phyloP scores from a whole-genome alignment of 176 grass and related monocot genomes.

The Pharus latifolius region DNA sequence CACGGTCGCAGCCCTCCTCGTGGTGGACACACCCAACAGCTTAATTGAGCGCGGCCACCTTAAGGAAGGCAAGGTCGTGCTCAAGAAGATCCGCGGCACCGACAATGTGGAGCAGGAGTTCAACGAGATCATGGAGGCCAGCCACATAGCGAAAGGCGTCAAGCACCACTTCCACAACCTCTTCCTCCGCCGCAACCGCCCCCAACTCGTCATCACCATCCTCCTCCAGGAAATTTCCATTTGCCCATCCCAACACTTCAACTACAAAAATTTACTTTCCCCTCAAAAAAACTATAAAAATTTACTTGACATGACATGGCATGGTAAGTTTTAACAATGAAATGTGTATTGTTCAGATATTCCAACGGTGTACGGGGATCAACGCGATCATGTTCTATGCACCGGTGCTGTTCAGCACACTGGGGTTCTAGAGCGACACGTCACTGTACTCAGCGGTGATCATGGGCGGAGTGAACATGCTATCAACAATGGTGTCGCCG shows the following conservation, averaged over 20 bases:
- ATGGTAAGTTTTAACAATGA: too few species aligned
- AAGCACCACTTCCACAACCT: conserved; percentile 97
- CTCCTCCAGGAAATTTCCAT: conserved; percentile 46
- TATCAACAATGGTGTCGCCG: conserved; percentile 75
- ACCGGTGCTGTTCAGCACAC: conserved; percentile 84
- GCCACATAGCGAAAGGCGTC: conserved; percentile 60
- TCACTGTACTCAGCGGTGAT: conserved; percentile 87
- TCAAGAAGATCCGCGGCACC: conserved; percentile 61
- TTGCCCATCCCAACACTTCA: too few species aligned
- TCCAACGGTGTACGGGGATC: conserved; percentile 93
- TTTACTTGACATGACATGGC: too few species aligned
- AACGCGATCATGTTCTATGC: conserved; percentile 99
- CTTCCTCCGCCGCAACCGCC: conserved; percentile 50
- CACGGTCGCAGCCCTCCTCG: conserved; percentile 64
- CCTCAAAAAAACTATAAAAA: too few species aligned
- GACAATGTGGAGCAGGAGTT: conserved; percentile 76
- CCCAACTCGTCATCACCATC: conserved; percentile 71
- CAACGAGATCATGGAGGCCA: conserved; percentile 83
- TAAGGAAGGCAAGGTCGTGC: conserved; percentile 64
- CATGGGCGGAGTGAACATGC: conserved; percentile 81
- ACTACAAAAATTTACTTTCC: too few species aligned
- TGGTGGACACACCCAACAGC: conserved; percentile 79
- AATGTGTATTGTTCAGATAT: too few species aligned
- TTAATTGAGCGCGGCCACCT: conserved; percentile 70
- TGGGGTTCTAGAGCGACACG: conserved; percentile 78